phyloP scores from a whole-genome alignment of 148 eudicot species.

The Vaccinium darrowii region DNA sequence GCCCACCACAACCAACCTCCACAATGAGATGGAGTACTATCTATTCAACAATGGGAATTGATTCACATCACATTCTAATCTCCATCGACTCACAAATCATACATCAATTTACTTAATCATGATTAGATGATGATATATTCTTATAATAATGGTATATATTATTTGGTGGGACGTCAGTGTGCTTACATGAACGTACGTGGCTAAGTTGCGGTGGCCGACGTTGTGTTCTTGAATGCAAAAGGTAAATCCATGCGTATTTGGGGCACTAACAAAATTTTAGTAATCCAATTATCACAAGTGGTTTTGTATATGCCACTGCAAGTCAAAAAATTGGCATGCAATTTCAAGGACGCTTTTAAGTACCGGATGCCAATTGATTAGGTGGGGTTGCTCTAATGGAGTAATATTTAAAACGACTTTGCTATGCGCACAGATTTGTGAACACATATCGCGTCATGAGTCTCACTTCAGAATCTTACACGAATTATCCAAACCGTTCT shows the following conservation, averaged over 20 bases:
- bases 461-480: too few relatives aligned
- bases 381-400: background rate
- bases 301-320: background rate
- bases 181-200: background rate
- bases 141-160: background rate
- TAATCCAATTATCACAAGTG: background rate
- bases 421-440: too few relatives aligned
- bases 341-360: background rate
- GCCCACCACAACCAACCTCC: too few relatives aligned
- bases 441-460: too few relatives aligned
- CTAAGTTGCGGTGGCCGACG: background rate
- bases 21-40: too few relatives aligned
- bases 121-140: background rate
- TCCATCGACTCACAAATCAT: too few relatives aligned
- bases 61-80: too few relatives aligned
- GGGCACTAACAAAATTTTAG: background rate
- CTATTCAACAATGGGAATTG: too few relatives aligned
- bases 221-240: background rate
- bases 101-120: background rate
- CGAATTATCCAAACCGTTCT: too few relatives aligned
- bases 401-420: too few relatives aligned
- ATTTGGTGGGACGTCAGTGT: background rate
- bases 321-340: background rate
- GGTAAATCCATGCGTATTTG: background rate
- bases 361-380: background rate